phyloP scores from a whole-genome alignment of 2,329 filamentous ascomycete genomes.

The Scytalidium sp. region DNA sequence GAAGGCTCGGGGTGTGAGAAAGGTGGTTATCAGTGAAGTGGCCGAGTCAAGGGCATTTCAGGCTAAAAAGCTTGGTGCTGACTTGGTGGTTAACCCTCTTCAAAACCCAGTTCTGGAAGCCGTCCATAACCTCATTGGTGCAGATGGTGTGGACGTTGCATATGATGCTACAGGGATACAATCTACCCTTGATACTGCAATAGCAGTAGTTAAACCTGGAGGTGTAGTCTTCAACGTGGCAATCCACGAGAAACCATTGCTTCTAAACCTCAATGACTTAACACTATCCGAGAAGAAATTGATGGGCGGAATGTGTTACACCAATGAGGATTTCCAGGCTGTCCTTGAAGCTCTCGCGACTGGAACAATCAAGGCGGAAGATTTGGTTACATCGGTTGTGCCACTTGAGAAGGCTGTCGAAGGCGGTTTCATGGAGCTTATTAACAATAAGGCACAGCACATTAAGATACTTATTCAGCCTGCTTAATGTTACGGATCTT shows the following conservation, averaged over 20 bases:
- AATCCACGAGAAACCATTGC: constrained; percentile 51
- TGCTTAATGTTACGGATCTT: too few species aligned
- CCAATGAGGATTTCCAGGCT: constrained; percentile 46
- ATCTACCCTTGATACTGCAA: constrained; percentile 43
- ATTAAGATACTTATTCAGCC: constrained; percentile 59
- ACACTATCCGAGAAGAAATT: constrained; percentile 51
- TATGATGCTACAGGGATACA: constrained; percentile 54
- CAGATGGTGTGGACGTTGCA: constrained; percentile 44
- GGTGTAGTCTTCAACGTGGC: constrained; percentile 54
- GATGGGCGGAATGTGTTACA: constrained; percentile 49
- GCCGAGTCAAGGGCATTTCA: constrained; percentile 47
- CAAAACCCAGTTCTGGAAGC: constrained; percentile 7
- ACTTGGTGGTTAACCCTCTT: constrained; percentile 48
- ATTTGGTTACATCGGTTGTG: constrained; percentile 61
- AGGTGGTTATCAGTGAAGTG: constrained; percentile 57
- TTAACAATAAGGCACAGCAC: constrained; percentile 58
- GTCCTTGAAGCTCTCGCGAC: constrained; percentile 41
- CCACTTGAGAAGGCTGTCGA: constrained; percentile 53
- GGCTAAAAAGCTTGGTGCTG: constrained; percentile 52
- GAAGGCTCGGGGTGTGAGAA: constrained; percentile 46
- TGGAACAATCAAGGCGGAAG: constrained; percentile 41
- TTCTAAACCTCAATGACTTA: constrained; percentile 45
- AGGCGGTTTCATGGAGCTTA: constrained; percentile 53
- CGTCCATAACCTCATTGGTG: constrained; percentile 28
- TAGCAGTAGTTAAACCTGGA: constrained; percentile 44